Evolutionary conservation across 2,329 filamentous ascomycete species (phyloP), one percentile per base, ranked within the genome.

Genomic region (Aquanectria penicillioides): DNA sequence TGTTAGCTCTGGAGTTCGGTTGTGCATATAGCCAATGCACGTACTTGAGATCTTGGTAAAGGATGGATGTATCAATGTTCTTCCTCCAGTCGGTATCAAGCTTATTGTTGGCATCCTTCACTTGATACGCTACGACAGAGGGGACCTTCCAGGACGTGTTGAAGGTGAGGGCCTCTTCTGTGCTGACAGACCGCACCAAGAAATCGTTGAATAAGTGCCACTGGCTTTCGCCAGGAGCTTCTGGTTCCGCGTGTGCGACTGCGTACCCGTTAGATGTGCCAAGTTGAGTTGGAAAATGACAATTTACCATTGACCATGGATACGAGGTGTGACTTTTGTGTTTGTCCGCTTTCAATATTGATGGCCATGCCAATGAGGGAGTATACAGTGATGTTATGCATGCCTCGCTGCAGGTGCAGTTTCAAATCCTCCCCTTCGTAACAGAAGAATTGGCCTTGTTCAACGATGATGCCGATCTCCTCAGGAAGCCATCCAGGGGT

Each of bases 141-240:
- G 95, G 95, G 46, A 93, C 83, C 78, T 98, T 99, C 95, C 95
- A 99, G 15, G 88, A 85, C 4, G 93, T 87, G 61, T 94, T 94
- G 75, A 98, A 99, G 20, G 90, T 88, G 15, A 98, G 81, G 0
- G 94, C 96, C 73, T 99, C 94, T 61, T 93, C 89, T 23, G 86
- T 85, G 26, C 89, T 86, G 13, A 97, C 86, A 9, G 90, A 88
- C 11, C 91, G 87, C 18, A 99, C 96, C 29, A 97, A 78, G 70
- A 99, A 99, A 76, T 99, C 95, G 68, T 99, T 99, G 80, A 99
- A 97, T 1, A 99, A 78, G 76, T 98, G 93, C 96, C 96, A 99
- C 67, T 90, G 89, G 69, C 86, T 89, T 63, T 87, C 83, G 4
- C 79, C 80, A 1, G 86, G 83, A 1, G 84, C 74, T 36, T 85